These are phyloP conservation scores for Emergomyces africanus DNA, from an alignment of 2,329 filamentous ascomycete species.

Conservation along the genomic window DNA sequence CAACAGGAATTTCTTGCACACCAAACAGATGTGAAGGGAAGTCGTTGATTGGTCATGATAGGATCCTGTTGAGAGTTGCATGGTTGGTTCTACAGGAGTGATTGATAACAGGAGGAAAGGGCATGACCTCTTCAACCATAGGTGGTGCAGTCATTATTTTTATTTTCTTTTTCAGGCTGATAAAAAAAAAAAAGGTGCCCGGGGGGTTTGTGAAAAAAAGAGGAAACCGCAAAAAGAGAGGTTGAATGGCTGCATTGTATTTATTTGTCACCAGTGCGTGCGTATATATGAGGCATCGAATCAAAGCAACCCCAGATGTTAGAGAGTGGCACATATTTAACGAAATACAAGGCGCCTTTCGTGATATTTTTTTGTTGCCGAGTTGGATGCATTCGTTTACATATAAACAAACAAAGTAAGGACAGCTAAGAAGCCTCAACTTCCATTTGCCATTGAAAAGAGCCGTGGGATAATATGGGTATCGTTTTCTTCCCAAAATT, in stretches of 20 bases:
- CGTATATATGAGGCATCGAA: background rate
- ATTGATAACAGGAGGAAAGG: background rate
- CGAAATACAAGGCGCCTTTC: background rate
- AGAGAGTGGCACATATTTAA: background rate
- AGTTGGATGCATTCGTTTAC: background rate
- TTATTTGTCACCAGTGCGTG: background rate
- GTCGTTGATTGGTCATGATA: background rate
- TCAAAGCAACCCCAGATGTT: background rate
- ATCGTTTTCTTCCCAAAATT: background rate
- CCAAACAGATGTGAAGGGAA: slow-evolving; percentile 3
- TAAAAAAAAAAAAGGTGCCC: no score
- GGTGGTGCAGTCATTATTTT: background rate
- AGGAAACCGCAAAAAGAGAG: background rate
- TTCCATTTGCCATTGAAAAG: background rate
- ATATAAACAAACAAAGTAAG: background rate
- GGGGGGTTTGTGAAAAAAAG: no score
- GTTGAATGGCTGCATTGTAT: background rate
- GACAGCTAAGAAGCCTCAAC: background rate
- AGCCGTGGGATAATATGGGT: background rate
- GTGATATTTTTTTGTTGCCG: background rate
- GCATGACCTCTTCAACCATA: background rate
- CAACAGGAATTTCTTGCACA: slow-evolving; percentile 2
- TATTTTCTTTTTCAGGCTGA: no score
- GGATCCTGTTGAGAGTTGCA: background rate
- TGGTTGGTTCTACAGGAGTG: background rate